Conservation (phyloP, 495 filamentous ascomycete genomes). For the Niebla homalea region DNA sequence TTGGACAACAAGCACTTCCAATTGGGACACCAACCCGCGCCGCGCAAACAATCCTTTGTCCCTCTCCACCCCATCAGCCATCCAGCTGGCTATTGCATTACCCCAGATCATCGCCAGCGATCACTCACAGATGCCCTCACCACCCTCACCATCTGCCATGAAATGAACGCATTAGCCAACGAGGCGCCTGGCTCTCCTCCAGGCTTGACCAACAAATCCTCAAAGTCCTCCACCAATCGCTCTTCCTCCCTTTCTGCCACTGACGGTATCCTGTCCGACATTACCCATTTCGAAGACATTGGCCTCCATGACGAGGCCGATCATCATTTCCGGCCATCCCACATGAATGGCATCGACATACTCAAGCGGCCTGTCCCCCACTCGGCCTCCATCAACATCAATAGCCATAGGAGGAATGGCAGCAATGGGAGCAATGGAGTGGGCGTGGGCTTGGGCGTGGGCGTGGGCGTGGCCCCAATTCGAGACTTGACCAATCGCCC, state of each 20-base stretch:
- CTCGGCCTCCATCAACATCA: slow-evolving; percentile 3
- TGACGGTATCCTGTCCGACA: slow-evolving; percentile 51
- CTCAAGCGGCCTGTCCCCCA: slow-evolving; percentile 9
- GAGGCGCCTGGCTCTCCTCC: slow-evolving; percentile 65
- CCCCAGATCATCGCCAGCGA: slow-evolving; percentile 3
- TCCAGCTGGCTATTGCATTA: not conserved
- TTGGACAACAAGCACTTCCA: slow-evolving; percentile 9
- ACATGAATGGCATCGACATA: slow-evolving; percentile 15
- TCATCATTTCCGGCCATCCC: not conserved
- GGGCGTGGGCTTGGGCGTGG: no score
- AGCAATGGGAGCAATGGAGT: not conserved
- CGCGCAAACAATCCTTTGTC: slow-evolving; percentile 5
- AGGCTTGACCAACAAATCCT: slow-evolving; percentile 71
- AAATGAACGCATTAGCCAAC: slow-evolving; percentile 46
- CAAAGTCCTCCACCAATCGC: slow-evolving; percentile 78
- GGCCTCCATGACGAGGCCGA: slow-evolving; percentile 57
- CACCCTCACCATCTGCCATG: slow-evolving; percentile 21
- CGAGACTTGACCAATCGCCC: slow-evolving; percentile 23
- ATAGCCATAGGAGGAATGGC: slow-evolving; percentile 2
- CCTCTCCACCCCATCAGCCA: not conserved
- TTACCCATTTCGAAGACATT: slow-evolving; percentile 85
- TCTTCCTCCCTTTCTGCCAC: slow-evolving; percentile 59
- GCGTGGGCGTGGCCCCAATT: slow-evolving; percentile 2
- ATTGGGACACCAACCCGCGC: not conserved
- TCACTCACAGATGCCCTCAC: slow-evolving; percentile 1